These are phyloP conservation scores for Spiraea crenata DNA, from an alignment of 331 rosid genomes.

Conservation along the genomic window DNA sequence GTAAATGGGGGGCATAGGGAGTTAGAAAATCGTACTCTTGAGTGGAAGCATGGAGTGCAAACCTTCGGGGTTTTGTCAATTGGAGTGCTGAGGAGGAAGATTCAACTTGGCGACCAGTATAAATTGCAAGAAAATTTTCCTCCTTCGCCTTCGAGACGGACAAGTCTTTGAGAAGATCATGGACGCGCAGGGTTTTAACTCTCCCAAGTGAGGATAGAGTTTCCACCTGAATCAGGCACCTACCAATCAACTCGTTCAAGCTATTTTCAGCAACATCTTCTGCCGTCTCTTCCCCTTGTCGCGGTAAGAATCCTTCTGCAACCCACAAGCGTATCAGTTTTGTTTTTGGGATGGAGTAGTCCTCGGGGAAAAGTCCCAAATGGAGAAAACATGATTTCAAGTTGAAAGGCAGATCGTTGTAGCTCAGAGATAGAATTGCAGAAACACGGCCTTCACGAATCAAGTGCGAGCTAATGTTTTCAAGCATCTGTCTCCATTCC, in stretches of 20 bases:
- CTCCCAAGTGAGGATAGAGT: not conserved
- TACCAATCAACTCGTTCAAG: slow-evolving; percentile 24
- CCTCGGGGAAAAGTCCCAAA: slow-evolving; percentile 44
- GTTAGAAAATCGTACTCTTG: not conserved
- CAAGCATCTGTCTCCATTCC: not conserved
- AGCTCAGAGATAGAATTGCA: slow-evolving; percentile 35
- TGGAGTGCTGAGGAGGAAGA: not conserved
- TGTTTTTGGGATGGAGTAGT: slow-evolving; percentile 33
- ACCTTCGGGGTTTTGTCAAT: not conserved
- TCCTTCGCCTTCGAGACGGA: slow-evolving; percentile 27
- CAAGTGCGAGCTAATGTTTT: slow-evolving; percentile 2
- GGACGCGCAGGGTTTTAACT: slow-evolving; percentile 29
- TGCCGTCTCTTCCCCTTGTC: slow-evolving; percentile 8
- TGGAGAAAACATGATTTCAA: no score
- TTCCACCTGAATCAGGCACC: slow-evolving; percentile 2
- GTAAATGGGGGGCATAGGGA: not conserved
- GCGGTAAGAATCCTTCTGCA: slow-evolving; percentile 52
- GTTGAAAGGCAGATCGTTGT: slow-evolving; percentile 20
- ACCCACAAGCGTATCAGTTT: slow-evolving; percentile 50
- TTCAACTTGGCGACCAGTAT: not conserved
- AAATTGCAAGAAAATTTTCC: slow-evolving; percentile 17
- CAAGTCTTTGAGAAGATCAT: slow-evolving; percentile 32
- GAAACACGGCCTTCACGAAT: not conserved
- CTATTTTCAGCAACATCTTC: slow-evolving; percentile 22
- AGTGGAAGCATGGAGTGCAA: not conserved